A percentile compares a stretch with the other conserved stretches of the same genome.
Conservation (phyloP, 768 basidiomycete species). For the Mycena capillaripes region DNA sequence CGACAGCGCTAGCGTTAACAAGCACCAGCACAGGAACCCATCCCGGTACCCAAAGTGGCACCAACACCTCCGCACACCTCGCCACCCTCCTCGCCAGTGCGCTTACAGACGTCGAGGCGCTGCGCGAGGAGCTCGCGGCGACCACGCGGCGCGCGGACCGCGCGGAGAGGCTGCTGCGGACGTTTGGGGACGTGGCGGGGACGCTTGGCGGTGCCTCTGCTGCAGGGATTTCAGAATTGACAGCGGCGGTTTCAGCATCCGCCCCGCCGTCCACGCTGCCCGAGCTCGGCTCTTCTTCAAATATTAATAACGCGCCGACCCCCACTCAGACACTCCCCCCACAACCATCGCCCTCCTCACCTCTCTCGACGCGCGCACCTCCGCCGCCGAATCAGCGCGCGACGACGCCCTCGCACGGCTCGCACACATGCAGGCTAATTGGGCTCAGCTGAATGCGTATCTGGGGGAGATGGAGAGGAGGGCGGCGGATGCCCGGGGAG, state of each 20-base stretch:
- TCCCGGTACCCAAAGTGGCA: too few species aligned
- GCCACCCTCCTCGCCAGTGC: constrained; percentile 68
- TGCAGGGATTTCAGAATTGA: too few species aligned
- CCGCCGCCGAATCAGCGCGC: constrained; percentile 59
- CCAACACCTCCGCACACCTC: constrained; percentile 64
- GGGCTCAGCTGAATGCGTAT: constrained; percentile 65
- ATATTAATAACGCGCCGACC: too few species aligned
- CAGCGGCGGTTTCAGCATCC: too few species aligned
- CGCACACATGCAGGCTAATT: constrained; percentile 60
- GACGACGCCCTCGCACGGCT: constrained; percentile 64
- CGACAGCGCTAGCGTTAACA: too few species aligned
- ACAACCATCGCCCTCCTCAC: constrained; percentile 39
- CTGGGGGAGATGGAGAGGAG: constrained; percentile 61
- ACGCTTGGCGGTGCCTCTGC: too few species aligned
- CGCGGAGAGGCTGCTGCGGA: constrained; percentile 60
- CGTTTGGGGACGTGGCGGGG: constrained; percentile 35
- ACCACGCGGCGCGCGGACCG: constrained; percentile 64
- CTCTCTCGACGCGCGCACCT: constrained; percentile 64
- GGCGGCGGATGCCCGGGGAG: constrained; percentile 63
- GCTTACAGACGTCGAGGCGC: constrained; percentile 65
- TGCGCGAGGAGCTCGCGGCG: constrained; percentile 63
- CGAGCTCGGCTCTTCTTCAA: too few species aligned
- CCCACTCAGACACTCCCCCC: not conserved
- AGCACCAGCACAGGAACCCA: too few species aligned
- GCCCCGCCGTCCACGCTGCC: too few species aligned